Percentiles rank a stretch among this genome's conserved stretches.
Conservation (phyloP, 2,329 filamentous ascomycete genomes). For the Fusarium metavorans region DNA sequence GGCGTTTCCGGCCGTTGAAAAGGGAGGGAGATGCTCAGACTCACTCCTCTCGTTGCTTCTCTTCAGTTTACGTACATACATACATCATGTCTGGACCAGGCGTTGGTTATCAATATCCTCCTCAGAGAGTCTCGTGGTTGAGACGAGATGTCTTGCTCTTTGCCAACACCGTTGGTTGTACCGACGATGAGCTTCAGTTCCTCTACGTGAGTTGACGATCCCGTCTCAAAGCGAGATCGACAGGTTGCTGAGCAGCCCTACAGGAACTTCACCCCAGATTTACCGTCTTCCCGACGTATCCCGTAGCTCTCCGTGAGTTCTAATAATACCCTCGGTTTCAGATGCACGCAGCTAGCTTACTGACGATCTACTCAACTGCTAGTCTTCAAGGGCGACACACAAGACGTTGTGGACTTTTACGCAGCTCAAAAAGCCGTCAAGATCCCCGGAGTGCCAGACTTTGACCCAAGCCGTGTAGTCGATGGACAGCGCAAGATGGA, state of each 20-base stretch:
- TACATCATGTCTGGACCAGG: conserved; percentile 61
- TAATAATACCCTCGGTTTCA: neutral
- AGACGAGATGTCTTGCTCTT: conserved; percentile 92
- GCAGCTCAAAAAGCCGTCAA: conserved; percentile 72
- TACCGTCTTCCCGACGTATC: conserved; percentile 88
- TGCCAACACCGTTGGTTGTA: conserved; percentile 88
- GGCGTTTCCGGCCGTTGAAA: neutral
- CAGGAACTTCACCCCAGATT: conserved; percentile 91
- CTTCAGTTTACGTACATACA: neutral
- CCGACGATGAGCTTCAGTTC: conserved; percentile 89
- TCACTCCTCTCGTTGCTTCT: neutral
- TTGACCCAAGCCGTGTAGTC: conserved; percentile 80
- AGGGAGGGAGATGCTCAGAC: neutral
- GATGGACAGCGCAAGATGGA: conserved; percentile 87
- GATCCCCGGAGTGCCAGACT: conserved; percentile 81
- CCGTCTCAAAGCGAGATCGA: neutral
- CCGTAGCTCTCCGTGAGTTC: conserved; percentile 78
- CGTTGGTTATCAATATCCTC: conserved; percentile 83
- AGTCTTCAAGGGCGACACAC: neutral
- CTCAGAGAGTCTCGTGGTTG: conserved; percentile 82
- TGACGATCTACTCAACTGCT: neutral
- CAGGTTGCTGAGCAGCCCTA: conserved; percentile 14
- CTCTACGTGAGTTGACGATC: conserved; percentile 75
- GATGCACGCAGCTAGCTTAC: conserved; percentile 64
- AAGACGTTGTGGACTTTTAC: conserved; percentile 68